phyloP scores from a whole-genome alignment of 805 yeast species.

The Danielozyma ontarioensis region DNA sequence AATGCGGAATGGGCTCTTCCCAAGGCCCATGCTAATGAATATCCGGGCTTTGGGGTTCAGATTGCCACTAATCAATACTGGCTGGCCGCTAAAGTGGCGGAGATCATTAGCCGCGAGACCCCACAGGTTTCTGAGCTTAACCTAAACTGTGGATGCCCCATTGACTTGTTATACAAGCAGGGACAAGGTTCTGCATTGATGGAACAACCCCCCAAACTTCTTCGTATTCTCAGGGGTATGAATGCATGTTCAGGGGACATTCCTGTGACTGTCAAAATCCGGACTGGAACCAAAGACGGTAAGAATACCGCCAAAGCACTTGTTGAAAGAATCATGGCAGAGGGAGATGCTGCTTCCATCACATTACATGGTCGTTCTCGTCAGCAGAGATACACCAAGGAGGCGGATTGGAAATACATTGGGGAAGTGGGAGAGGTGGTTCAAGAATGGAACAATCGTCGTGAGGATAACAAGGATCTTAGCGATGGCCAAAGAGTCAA shows the following conservation, averaged over 20 bases:
- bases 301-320: slow-evolving; percentile 84
- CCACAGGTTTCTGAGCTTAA: slow-evolving; percentile 74
- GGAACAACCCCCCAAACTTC: slow-evolving; percentile 80
- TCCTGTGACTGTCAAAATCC: slow-evolving; percentile 86
- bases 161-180: slow-evolving; percentile 85
- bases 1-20: slow-evolving; percentile 98
- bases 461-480: slow-evolving; percentile 55
- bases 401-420: slow-evolving; percentile 92
- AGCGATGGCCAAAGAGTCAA: slow-evolving; percentile 61
- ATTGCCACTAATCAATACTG: slow-evolving; percentile 87
- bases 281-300: slow-evolving; percentile 85
- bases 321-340: slow-evolving; percentile 65
- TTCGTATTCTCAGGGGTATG: slow-evolving; percentile 83
- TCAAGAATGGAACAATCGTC: slow-evolving; percentile 50
- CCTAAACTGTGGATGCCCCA: slow-evolving; percentile 96
- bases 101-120: slow-evolving; percentile 57
- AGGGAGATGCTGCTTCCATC: slow-evolving; percentile 82
- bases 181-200: slow-evolving; percentile 95
- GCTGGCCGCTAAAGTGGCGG: slow-evolving; percentile 94
- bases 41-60: slow-evolving; percentile 90
- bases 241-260: slow-evolving; percentile 81
- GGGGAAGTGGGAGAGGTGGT: slow-evolving; percentile 66
- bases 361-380: slow-evolving; percentile 96
- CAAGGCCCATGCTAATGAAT: slow-evolving; percentile 76
- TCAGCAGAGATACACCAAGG: slow-evolving; percentile 88